phyloP scores from a whole-genome alignment of 345 rosid genomes.

The Aegle marmelos region DNA sequence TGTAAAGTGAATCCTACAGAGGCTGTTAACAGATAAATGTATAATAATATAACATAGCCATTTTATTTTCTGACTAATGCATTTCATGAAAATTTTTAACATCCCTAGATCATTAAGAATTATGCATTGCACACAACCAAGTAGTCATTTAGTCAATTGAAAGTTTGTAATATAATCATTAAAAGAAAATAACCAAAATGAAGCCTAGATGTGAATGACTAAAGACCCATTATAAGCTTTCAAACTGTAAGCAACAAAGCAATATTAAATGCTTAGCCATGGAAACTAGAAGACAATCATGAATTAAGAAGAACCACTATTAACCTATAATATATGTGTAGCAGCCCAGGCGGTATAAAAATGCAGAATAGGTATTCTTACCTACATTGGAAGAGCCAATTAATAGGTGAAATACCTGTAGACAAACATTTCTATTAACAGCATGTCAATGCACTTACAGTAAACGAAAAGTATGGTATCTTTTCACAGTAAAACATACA shows the following conservation, averaged over 20 bases:
- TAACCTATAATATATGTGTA: neutral
- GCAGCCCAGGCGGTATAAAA: constrained; percentile 1
- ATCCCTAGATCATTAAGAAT: neutral
- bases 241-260: neutral
- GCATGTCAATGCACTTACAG: constrained; percentile 7
- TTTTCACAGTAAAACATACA: neutral
- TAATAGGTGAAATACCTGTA: constrained; percentile 64
- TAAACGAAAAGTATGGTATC: neutral
- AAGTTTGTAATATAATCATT: too few relatives aligned
- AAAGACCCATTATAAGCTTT: neutral
- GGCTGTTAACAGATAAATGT: neutral
- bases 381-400: constrained; percentile 58
- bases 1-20: neutral
- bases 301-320: neutral
- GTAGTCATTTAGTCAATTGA: neutral
- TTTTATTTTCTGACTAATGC: neutral
- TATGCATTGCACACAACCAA: neutral
- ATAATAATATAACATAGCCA: neutral
- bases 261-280: neutral
- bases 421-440: constrained; percentile 16
- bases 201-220: neutral
- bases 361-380: constrained; percentile 22
- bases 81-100: neutral
- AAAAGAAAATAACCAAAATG: neutral
- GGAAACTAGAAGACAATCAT: neutral